Evolutionary conservation across 441 rosid genomes (phyloP).

Genomic region (Dalechampia spathulata): DNA sequence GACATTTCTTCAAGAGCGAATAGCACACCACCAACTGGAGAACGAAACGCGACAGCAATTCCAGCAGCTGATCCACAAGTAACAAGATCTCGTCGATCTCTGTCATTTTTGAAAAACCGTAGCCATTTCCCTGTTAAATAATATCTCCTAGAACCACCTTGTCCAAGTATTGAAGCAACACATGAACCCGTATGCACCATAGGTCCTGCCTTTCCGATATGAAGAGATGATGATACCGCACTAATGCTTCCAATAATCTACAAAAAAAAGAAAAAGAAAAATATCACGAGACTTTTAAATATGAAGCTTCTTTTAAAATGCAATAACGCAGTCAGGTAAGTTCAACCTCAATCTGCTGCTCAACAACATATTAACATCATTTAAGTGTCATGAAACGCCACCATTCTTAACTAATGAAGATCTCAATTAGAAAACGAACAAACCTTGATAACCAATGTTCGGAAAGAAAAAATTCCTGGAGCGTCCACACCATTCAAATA

Average conservation of each 20-base stretch:
- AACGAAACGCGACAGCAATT: conserved; percentile 80
- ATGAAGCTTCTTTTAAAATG: no score
- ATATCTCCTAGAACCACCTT: conserved; percentile 73
- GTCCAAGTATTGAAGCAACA: conserved; percentile 72
- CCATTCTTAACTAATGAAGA: no score
- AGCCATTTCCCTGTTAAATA: conserved; percentile 69
- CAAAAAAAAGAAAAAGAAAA: conserved; percentile 10
- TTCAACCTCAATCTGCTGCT: no score
- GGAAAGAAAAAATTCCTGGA: conserved; percentile 52
- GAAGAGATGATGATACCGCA: conserved; percentile 75
- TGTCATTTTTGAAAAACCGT: conserved; percentile 61
- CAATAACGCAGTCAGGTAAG: no score
- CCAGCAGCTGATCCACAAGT: conserved; percentile 94
- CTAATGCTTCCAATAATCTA: conserved; percentile 80
- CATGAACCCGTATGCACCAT: conserved; percentile 91
- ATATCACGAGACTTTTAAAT: no score
- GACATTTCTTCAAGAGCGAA: conserved; percentile 91
- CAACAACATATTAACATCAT: no score
- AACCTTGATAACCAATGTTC: conserved; percentile 70
- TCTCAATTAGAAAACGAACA: neutral
- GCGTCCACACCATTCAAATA: conserved; percentile 91
- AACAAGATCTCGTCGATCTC: conserved; percentile 78
- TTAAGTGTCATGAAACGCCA: no score
- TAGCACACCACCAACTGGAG: conserved; percentile 83
- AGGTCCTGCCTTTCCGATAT: conserved; percentile 88